Base-by-base conservation (phyloP, 352 stramenopile species). In the Phytophthora kernoviae region DNA sequence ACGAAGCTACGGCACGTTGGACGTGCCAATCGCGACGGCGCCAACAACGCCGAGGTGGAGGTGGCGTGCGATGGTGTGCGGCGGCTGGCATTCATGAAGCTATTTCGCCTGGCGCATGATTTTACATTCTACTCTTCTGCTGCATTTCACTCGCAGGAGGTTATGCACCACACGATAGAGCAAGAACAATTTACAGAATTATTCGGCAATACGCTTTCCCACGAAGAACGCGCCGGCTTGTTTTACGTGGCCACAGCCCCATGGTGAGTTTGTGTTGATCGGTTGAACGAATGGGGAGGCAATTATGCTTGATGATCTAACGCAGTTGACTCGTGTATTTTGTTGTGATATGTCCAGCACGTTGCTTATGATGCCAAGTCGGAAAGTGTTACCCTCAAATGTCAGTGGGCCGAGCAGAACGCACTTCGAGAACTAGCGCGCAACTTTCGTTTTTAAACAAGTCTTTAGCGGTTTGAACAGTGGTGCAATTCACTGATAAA, bases 191-290 rank as follows among this genome's bases (percentile, higher is more conserved):
- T 90, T 12, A 11, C 53, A 5, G 73, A 87, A n/a, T 20, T 94
- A 18, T 94, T 94, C 64, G 85, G 83, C 22, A 84, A 70, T 40
- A 65, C 72, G 14, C 54, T 94, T 8, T 77, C 52, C 20, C 81
- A 89, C 18, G 83, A 94, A 76, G 85, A 94, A 42, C 85, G 85
- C 8, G 63, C 81, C 2, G 83, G 85, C 1, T 53, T 91, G 2
- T 85, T 88, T 47, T 73, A 88, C 32, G 78, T 91, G 14, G 85
- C 72, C 0, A 51, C 52, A 0, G 70, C 72, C 24, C 83, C 0
- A 91, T 94, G 75, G 84, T 94, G 74, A 21, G 80, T 70, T 12
- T 12, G 26, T 22, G 12, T 18, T 42, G 6, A 3, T 36, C 49
- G 5, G 12, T 18, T 42, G 6, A 3, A 33, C 49, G 5, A 3